Evolutionary conservation across 2,329 filamentous ascomycete species (phyloP).

Genomic region (Neonectria magnoliae): DNA sequence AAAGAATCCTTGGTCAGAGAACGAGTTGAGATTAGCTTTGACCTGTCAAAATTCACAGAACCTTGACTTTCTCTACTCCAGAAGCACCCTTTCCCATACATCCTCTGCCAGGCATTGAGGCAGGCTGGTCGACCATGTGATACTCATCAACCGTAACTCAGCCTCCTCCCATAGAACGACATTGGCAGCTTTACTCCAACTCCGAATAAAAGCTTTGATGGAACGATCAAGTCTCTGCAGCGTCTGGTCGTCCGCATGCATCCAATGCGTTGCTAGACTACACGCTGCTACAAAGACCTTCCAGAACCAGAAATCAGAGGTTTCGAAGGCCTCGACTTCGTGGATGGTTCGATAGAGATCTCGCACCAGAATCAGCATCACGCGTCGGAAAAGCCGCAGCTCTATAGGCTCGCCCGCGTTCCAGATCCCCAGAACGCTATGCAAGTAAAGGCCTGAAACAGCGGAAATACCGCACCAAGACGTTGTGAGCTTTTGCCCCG

Average conservation of each 20-base stretch:
- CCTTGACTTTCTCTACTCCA: too few species aligned
- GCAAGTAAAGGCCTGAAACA: conserved; percentile 28
- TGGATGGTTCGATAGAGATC: conserved; percentile 10
- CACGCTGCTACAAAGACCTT: conserved; percentile 29
- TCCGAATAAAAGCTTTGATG: conserved; percentile 9
- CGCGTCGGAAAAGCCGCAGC: conserved; percentile 3
- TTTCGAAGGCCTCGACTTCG: rapidly evolving
- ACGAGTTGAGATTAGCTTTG: not conserved
- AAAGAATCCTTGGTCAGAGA: not conserved
- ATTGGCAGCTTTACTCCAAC: conserved; percentile 12
- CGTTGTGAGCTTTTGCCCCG: not conserved
- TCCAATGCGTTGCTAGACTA: not conserved
- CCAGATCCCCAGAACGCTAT: conserved; percentile 33
- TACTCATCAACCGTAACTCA: not conserved
- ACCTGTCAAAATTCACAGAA: not conserved
- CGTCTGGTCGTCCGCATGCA: not conserved
- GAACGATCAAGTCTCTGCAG: not conserved
- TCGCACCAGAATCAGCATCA: conserved; percentile 17
- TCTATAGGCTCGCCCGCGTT: conserved; percentile 16
- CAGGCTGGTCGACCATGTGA: conserved; percentile 21
- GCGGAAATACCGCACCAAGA: conserved; percentile 34
- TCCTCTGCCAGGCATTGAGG: not conserved
- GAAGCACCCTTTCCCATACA: conserved; percentile 16
- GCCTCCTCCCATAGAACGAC: conserved; percentile 17
- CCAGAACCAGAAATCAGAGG: conserved; percentile 33